Conservation (phyloP, 1,284 basidiomycete species). For the Ustilago tritici region DNA sequence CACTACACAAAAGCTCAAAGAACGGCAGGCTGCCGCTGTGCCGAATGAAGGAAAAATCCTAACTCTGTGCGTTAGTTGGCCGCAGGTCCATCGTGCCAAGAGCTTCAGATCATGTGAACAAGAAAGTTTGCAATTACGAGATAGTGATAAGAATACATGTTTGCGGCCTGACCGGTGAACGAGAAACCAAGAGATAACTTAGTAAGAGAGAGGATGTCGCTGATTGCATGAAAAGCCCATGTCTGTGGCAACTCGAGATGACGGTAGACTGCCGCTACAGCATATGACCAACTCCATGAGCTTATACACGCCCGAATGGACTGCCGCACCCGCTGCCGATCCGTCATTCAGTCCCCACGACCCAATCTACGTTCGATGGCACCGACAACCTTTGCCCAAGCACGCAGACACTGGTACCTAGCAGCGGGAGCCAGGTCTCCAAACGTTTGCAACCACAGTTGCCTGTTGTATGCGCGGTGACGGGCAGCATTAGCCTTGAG, state of each 20-base stretch:
- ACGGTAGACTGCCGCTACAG: constrained; percentile 19
- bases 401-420: constrained; percentile 36
- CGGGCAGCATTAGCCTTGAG: constrained; percentile 56
- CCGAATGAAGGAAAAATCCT: neutral
- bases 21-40: neutral
- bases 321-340: neutral
- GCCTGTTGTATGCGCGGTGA: constrained; percentile 63
- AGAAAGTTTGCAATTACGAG: no score
- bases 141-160: neutral
- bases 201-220: neutral
- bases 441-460: constrained; percentile 58
- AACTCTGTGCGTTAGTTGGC: neutral
- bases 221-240: neutral
- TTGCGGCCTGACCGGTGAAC: neutral
- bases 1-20: no score
- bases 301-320: neutral
- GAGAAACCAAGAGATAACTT: neutral
- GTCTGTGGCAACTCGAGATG: neutral
- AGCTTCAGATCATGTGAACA: no score
- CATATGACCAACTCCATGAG: neutral
- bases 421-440: constrained; percentile 50
- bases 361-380: constrained; percentile 25
- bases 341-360: constrained; percentile 7
- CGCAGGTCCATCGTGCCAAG: neutral
- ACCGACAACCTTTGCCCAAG: constrained; percentile 46